Conservation (phyloP, 108 stramenopile species). For the Skeletonema menzelii region DNA sequence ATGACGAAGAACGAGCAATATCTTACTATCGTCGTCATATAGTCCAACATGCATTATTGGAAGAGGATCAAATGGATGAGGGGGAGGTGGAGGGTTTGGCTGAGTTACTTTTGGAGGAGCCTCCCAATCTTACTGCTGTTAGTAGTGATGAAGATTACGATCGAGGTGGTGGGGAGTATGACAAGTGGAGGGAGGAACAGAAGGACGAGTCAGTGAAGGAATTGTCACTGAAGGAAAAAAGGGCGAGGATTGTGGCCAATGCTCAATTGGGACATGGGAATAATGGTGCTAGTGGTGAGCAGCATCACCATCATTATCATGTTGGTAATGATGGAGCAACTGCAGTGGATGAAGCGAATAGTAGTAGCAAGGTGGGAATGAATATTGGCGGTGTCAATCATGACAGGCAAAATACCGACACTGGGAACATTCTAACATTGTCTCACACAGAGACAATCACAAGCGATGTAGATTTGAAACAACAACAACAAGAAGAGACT, state of each 20-base stretch:
- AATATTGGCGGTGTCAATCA: no score
- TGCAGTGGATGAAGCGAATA: no score
- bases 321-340: neutral
- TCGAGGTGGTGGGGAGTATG: neutral
- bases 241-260: neutral
- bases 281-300: neutral
- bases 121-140: neutral
- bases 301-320: neutral
- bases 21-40: neutral
- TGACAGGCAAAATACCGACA: no score
- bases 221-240: neutral
- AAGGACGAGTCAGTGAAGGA: neutral
- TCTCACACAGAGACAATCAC: no score
- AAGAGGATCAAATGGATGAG: neutral
- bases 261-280: neutral
- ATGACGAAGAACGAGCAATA: no score
- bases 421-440: no score
- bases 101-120: neutral
- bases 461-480: no score
- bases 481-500: no score
- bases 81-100: neutral
- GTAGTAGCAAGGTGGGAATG: no score
- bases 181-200: neutral
- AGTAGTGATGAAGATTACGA: neutral
- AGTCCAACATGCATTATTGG: neutral